Conservation (phyloP, 208 protist genomes). For the Naegleria gruberi region DNA sequence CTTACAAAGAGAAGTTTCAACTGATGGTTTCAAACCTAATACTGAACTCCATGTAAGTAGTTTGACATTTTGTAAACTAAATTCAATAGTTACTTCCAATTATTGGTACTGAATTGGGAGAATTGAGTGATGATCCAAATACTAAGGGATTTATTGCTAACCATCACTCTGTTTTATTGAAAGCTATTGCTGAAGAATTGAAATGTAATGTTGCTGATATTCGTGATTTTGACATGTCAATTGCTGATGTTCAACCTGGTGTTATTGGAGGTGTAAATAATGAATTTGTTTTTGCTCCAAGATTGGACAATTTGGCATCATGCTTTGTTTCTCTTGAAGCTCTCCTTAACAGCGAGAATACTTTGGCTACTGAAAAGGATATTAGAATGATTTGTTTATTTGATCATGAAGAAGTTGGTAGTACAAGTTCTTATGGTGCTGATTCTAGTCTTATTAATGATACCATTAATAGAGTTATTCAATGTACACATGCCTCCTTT, state of each 20-base stretch:
- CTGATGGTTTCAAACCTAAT: constrained; percentile 76
- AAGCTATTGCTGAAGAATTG: constrained; percentile 8
- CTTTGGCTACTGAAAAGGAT: constrained; percentile 56
- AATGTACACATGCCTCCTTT: background rate
- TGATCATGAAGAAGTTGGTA: constrained; percentile 79
- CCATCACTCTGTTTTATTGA: constrained; percentile 19
- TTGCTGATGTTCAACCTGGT: constrained; percentile 81
- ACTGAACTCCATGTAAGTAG: constrained; percentile 89
- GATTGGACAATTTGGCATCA: constrained; percentile 88
- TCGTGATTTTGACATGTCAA: constrained; percentile 85
- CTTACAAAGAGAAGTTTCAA: constrained; percentile 59
- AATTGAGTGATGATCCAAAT: background rate
- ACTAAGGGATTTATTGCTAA: background rate
- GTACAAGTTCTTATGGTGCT: constrained; percentile 59
- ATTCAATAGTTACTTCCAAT: background rate
- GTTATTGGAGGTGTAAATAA: constrained; percentile 73
- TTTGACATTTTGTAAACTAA: too few relatives aligned
- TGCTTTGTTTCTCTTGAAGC: constrained; percentile 82
- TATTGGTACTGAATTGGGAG: background rate
- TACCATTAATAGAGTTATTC: constrained; percentile 56
- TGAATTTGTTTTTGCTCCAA: constrained; percentile 88
- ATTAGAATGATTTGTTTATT: constrained; percentile 72
- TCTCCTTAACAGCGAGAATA: constrained; percentile 39
- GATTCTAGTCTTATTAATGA: constrained; percentile 60
- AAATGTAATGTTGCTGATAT: constrained; percentile 65